phyloP scores from a whole-genome alignment of 371 early-diverging fungal species.

The Rhizomucor pusillus region DNA sequence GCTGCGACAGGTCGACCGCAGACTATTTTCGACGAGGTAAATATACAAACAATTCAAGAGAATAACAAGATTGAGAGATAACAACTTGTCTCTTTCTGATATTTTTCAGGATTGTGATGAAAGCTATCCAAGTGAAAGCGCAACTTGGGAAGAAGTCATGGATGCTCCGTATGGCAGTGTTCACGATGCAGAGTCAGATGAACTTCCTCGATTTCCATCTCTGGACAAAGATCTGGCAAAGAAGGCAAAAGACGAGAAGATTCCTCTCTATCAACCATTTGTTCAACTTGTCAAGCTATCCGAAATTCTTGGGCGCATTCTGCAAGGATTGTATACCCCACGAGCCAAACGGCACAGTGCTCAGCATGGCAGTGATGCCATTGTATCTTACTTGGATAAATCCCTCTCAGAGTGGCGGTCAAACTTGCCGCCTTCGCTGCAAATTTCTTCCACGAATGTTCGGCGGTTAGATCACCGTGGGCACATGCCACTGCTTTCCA shows the following conservation, averaged over 20 bases:
- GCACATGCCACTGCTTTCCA: constrained; percentile 32
- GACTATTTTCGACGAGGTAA: constrained; percentile 45
- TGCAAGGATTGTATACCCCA: constrained; percentile 49
- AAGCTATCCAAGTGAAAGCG: constrained; percentile 37
- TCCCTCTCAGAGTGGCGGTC: constrained; percentile 44
- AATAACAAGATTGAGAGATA: no score
- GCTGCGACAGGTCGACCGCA: constrained; percentile 55
- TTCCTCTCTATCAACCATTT: constrained; percentile 49
- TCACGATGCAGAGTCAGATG: constrained; percentile 5
- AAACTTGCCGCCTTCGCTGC: constrained; percentile 37
- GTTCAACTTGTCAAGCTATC: constrained; percentile 46
- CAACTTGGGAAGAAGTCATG: constrained; percentile 45
- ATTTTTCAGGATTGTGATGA: constrained; percentile 36
- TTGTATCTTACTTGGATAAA: constrained; percentile 40
- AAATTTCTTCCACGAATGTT: constrained; percentile 30
- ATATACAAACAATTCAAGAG: no score
- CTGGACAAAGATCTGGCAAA: constrained; percentile 28
- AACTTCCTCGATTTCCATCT: constrained; percentile 30
- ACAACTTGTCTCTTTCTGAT: background rate
- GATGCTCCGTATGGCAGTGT: constrained; percentile 19
- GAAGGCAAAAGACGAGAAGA: constrained; percentile 30
- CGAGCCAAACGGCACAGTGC: constrained; percentile 45
- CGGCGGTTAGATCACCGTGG: constrained; percentile 28
- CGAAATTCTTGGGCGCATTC: constrained; percentile 41
- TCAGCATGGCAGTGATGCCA: constrained; percentile 46